These are phyloP conservation scores for Sinapis alba DNA, from an alignment of 441 rosid species.

Conservation along the genomic window DNA sequence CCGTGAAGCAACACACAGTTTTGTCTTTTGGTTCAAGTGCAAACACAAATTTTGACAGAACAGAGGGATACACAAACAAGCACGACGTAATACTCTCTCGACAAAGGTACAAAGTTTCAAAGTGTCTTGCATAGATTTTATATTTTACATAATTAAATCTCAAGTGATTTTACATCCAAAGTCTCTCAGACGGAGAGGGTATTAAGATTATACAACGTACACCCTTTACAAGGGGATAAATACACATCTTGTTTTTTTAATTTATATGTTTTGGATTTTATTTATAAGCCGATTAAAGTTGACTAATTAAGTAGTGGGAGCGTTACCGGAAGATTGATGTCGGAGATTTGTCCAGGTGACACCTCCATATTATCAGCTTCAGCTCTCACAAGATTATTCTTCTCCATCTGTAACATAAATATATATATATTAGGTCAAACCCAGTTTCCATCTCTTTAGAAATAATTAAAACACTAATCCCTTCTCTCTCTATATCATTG, in stretches of 20 bases:
- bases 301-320: constrained; percentile 34
- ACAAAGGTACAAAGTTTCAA: neutral
- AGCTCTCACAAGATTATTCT: neutral
- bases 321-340: constrained; percentile 31
- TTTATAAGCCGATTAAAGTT: constrained; percentile 4
- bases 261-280: neutral
- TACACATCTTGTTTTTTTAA: constrained; percentile 7
- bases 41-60: constrained; percentile 7
- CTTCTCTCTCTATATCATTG: neutral
- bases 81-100: neutral
- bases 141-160: neutral
- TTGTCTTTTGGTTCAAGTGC: neutral
- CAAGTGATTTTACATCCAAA: neutral
- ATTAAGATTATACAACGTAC: constrained; percentile 8
- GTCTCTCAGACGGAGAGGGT: neutral
- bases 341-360: constrained; percentile 32
- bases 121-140: neutral
- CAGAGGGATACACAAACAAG: neutral
- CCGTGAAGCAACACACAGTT: constrained; percentile 21
- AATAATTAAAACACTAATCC: neutral
- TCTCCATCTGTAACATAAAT: constrained; percentile 32
- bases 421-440: neutral
- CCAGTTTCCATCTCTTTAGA: neutral
- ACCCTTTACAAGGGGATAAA: constrained; percentile 14
- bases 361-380: constrained; percentile 26